Conservation (phyloP, 2,329 filamentous ascomycete species). For the Pseudogymnoascus sp. region DNA sequence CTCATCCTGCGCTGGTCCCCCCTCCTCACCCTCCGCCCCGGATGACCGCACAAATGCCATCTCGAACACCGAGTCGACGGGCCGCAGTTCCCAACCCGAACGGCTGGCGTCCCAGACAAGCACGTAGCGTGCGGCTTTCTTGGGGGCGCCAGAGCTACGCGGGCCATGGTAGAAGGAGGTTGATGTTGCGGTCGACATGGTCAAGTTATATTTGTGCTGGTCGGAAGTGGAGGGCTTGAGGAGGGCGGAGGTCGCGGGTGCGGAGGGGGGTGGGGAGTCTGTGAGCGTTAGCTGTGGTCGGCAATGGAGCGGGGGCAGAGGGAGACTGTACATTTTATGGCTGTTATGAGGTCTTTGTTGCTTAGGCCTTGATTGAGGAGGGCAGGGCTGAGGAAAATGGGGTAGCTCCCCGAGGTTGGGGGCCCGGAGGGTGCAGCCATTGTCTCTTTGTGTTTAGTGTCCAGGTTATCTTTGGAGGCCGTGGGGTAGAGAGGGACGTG, state of each 20-base stretch:
- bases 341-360: not conserved
- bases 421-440: slow-evolving; percentile 3
- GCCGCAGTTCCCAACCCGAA: slow-evolving; percentile 74
- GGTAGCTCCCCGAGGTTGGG: not conserved
- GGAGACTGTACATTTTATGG: not conserved
- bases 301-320: no score
- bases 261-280: slow-evolving; percentile 37
- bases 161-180: slow-evolving; percentile 48
- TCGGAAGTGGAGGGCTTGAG: slow-evolving; percentile 39
- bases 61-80: slow-evolving; percentile 70
- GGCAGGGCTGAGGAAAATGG: slow-evolving; percentile 2
- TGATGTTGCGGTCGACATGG: slow-evolving; percentile 44
- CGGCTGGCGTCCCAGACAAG: slow-evolving; percentile 68
- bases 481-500: not conserved
- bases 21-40: slow-evolving; percentile 45
- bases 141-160: slow-evolving; percentile 37
- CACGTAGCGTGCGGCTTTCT: slow-evolving; percentile 40
- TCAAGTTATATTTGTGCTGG: slow-evolving; percentile 36
- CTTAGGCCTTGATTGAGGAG: not conserved
- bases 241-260: slow-evolving; percentile 31
- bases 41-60: slow-evolving; percentile 63
- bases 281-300: not conserved
- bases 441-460: not conserved
- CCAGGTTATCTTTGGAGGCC: not conserved
- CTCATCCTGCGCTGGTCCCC: slow-evolving; percentile 12